Evolutionary conservation across 306 rosid genomes (phyloP).

Genomic region (Quercus dentata): DNA sequence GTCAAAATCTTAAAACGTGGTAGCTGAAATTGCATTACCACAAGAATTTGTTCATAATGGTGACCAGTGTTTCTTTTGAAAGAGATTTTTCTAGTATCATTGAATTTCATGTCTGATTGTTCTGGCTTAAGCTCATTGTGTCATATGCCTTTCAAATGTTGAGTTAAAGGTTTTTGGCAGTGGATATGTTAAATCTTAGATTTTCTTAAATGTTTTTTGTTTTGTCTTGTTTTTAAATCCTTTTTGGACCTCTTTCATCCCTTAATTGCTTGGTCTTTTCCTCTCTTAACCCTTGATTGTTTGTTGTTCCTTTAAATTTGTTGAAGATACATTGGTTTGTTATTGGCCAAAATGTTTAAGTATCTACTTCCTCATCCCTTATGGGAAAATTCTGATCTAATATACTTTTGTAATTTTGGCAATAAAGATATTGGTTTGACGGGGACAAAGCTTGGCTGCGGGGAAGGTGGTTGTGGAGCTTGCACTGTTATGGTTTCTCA

Average conservation of each 20-base stretch:
- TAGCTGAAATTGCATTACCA: background rate
- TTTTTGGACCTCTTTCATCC: background rate
- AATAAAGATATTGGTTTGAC: conserved; percentile 61
- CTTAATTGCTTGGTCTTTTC: background rate
- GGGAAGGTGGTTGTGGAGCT: conserved; percentile 99
- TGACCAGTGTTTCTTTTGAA: background rate
- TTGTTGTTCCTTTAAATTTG: background rate
- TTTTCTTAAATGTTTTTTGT: background rate
- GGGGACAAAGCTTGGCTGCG: conserved; percentile 96
- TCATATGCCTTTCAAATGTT: background rate
- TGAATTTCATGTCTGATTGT: background rate
- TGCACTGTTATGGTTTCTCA: conserved; percentile 95
- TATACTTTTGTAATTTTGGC: background rate
- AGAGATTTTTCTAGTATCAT: background rate
- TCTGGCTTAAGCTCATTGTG: background rate
- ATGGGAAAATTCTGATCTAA: conserved; percentile 16
- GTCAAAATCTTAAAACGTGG: background rate
- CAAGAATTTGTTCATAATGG: background rate
- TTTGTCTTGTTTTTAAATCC: too few relatives aligned
- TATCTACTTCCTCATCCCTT: background rate
- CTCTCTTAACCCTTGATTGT: background rate
- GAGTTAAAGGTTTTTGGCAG: background rate
- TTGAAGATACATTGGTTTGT: background rate
- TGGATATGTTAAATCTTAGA: background rate
- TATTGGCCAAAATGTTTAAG: background rate